Conservation (phyloP, 495 filamentous ascomycete genomes). For the Letharia lupina region DNA sequence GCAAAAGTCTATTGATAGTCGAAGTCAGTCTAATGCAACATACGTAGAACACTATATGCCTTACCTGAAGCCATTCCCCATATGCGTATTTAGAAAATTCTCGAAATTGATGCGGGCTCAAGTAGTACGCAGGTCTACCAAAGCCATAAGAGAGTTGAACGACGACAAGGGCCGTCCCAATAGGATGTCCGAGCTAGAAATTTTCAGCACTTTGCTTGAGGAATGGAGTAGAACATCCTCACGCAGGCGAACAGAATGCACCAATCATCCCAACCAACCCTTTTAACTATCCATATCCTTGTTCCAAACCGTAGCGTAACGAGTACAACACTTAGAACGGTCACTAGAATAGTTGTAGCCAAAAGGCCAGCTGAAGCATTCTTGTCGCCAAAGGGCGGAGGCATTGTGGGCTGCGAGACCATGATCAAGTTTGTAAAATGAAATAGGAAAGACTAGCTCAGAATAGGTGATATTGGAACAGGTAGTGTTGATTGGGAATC, state of each 20-base stretch:
- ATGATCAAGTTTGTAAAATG: too few species aligned
- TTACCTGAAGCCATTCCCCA: constrained; percentile 22
- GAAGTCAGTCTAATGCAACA: too few species aligned
- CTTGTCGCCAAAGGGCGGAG: too few species aligned
- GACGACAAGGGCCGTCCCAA: constrained; percentile 12
- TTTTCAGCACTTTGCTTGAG: too few species aligned
- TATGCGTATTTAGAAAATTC: constrained; percentile 19
- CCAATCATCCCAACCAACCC: constrained; percentile 19
- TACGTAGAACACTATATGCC: too few species aligned
- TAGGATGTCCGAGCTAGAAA: constrained; percentile 8
- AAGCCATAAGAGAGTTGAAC: constrained; percentile 17
- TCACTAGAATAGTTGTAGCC: too few species aligned
- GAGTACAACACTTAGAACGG: too few species aligned
- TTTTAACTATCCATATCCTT: constrained; percentile 15
- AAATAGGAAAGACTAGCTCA: too few species aligned
- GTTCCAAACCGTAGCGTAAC: constrained; percentile 12
- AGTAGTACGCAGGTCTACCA: constrained; percentile 16
- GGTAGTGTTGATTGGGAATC: too few species aligned
- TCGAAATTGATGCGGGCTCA: constrained; percentile 8
- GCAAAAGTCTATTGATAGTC: constrained; percentile 23
- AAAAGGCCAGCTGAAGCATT: too few species aligned
- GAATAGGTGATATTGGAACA: too few species aligned
- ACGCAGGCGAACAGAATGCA: constrained; percentile 8
- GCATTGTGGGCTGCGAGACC: too few species aligned
- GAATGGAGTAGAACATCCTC: not conserved